Evolutionary conservation across 345 rosid species (phyloP).

Genomic region (Rhodomyrtus tomentosa): DNA sequence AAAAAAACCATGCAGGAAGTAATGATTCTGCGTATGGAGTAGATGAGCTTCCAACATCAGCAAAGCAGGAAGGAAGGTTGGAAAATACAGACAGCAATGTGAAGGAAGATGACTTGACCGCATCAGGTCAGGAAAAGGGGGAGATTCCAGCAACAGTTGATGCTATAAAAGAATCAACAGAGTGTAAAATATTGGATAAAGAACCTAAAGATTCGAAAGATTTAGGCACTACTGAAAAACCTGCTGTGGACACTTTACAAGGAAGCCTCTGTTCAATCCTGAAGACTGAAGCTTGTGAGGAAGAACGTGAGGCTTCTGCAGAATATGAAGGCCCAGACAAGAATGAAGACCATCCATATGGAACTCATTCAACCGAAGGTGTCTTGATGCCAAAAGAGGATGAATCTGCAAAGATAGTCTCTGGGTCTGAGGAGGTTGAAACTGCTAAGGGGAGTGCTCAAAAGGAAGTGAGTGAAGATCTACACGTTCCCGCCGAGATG

Average conservation of each 20-base stretch:
- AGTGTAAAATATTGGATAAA: background rate
- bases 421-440: background rate
- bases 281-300: background rate
- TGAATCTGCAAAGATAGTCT: background rate
- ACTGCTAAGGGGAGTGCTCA: background rate
- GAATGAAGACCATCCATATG: background rate
- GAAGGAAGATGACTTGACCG: background rate
- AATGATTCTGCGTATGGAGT: constrained; percentile 4
- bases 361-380: background rate
- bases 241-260: background rate
- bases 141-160: background rate
- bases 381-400: background rate
- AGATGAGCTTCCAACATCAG: background rate
- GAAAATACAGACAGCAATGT: background rate
- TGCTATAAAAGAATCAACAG: background rate
- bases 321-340: background rate
- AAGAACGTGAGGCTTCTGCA: background rate
- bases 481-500: background rate
- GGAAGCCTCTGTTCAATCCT: background rate
- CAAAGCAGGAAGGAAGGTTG: background rate
- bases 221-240: background rate
- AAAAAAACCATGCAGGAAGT: constrained; percentile 3
- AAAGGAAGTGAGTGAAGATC: background rate
- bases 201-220: background rate
- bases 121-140: background rate